Base-by-base conservation (phyloP, 225 moss, liverwort and hornwort species). In the Rhytidiadelphus loreus region DNA sequence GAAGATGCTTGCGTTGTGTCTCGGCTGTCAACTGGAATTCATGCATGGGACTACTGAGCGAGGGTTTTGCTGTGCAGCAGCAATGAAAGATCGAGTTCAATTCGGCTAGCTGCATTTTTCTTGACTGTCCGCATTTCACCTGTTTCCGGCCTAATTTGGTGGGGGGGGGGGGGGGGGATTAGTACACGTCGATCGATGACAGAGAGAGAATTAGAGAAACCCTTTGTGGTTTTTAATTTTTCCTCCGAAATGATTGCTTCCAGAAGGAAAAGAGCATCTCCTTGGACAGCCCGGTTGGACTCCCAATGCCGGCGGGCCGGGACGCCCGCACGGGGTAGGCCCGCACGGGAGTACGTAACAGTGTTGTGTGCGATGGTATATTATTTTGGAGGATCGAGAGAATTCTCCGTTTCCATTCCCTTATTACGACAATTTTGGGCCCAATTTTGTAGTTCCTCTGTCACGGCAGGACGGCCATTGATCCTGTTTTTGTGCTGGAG, bases 221-320 rank as follows among this genome's bases (percentile, higher is more conserved):
- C n/a, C 5, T 17, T 18, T 46, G 55, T 18, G 35, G 29, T 37
- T 50, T 35, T 50, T 7, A 13, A 7, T 43, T 69, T 76, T 73
- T 55, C 41, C 88, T 88, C 64, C 12, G 60, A 58, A 48, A 69
- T 81, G 77, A 68, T 90, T 77, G 87, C 68, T 85, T 89, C 81
- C 85, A 86, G 76, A 85, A 82, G 53, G 56, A 69, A 41, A 77
- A 58, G 82, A 82, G 89, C 89, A 89, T 87, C 85, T 89, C 61
- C 76, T 88, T 37, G 88, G 66, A 66, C 46, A 29, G 57, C 77
- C 57, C 57, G 65, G 88, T 89, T 58, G 87, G 85, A 44, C 76
- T 85, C 89, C 73, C 79, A 59, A 76, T 74, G 83, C 77, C 65
- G 46, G 60, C 61, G 82, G 88, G 88, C 50, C 76, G 50, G 88